These are phyloP conservation scores for Cercis canadensis DNA, from an alignment of 306 rosid species.

Conservation along the genomic window DNA sequence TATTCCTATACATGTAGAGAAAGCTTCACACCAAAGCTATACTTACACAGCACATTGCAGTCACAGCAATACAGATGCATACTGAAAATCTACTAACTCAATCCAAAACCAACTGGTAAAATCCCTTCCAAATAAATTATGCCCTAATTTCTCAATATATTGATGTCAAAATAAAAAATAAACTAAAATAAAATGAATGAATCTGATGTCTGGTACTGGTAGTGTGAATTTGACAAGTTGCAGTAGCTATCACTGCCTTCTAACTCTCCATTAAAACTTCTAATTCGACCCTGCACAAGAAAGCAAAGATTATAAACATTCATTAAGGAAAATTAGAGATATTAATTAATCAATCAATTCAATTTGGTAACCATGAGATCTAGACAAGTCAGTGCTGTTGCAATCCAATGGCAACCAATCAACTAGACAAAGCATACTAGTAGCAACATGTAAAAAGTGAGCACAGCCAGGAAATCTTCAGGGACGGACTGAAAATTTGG, in stretches of 20 bases:
- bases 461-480: no score
- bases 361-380: no score
- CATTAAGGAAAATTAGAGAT: conserved; percentile 11
- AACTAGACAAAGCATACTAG: conserved; percentile 3
- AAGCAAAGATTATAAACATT: conserved; percentile 23
- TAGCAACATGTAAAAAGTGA: not conserved
- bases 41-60: conserved; percentile 30
- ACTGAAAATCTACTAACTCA: conserved; percentile 25
- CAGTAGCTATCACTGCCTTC: conserved; percentile 30
- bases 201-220: conserved; percentile 24
- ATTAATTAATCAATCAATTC: no score
- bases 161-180: not conserved
- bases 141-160: conserved; percentile 33
- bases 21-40: conserved; percentile 11
- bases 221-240: conserved; percentile 35
- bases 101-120: conserved; percentile 18
- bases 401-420: not conserved
- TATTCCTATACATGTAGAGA: conserved; percentile 26
- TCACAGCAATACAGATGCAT: conserved; percentile 14
- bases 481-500: no score
- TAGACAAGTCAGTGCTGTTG: conserved; percentile 19
- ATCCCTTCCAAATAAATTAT: conserved; percentile 29
- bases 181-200: conserved; percentile 27
- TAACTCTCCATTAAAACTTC: conserved; percentile 36
- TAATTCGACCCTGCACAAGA: conserved; percentile 51